A percentile compares a stretch with the other conserved stretches of the same genome.
Conservation (phyloP, 2,329 filamentous ascomycete genomes). For the Pseudogymnoascus sp. region DNA sequence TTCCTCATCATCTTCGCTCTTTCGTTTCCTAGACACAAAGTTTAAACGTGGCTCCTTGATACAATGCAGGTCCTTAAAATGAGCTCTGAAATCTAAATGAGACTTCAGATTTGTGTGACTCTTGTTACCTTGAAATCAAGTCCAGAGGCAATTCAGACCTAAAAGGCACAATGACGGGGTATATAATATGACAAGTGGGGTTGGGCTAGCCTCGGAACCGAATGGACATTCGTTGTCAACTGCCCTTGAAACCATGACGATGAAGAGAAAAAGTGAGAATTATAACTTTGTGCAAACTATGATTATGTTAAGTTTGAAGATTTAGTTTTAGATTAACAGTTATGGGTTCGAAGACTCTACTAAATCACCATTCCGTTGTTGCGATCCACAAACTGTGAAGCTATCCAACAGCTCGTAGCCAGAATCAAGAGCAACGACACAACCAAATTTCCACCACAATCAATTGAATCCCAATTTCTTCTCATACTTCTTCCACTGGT, state of each 20-base stretch:
- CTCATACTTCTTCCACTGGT: background rate
- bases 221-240: background rate
- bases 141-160: background rate
- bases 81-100: too few species aligned
- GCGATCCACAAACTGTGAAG: background rate
- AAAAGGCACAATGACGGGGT: background rate
- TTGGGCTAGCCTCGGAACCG: background rate
- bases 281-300: background rate
- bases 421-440: background rate
- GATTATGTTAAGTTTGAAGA: background rate
- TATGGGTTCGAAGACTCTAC: background rate
- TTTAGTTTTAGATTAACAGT: background rate
- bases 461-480: background rate
- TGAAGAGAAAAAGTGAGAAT: background rate
- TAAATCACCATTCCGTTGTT: background rate
- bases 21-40: too few species aligned
- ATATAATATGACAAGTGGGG: background rate
- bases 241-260: background rate
- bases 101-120: too few species aligned
- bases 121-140: background rate
- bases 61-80: too few species aligned
- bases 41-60: too few species aligned
- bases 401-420: background rate
- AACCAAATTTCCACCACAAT: background rate
- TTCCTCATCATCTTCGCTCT: too few species aligned